Base-by-base conservation (phyloP, 2,329 filamentous ascomycete genomes). In the Botrytis paeoniae region DNA sequence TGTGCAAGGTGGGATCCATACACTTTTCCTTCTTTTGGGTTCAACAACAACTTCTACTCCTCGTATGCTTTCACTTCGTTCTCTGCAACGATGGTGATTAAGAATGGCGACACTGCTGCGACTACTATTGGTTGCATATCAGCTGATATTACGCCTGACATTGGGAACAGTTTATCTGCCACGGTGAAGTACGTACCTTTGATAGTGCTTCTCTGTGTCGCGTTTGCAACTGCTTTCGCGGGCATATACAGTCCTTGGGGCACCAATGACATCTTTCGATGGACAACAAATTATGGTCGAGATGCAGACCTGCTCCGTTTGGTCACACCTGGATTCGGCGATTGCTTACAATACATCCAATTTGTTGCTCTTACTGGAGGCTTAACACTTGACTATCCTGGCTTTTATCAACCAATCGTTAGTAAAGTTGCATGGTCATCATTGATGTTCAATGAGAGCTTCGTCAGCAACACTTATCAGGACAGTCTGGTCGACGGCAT, bases 211-310 rank as follows among this genome's bases (percentile, higher is more conserved):
- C 84, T 95, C 4, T 85, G 95, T 59, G 93, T 97, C 63, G 96
- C 90, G 2, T 82, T 94, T 73, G 94, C 95, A 22, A 97, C 95
- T 10, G 85, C 95, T 51, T 90, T 94, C 76, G 94, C 96, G 4
- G 93, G 90, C 68, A 93, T 97, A 54, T 95, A 90, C 80, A 98
- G 95, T 80, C 96, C 96, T 0, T 99, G 96, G 95, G 96, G 96
- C 32, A 93, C 94, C 1, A 89, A 89, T 12, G 93, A 99, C 80
- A 87, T 95, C 32, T 98, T 98, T 81, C 91, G 93, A 77, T 99
- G 95, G 94, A 94, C 94, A n/a, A 97, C 94, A 80, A 99, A 99
- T 81, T 98, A 97, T 81, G 96, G 96, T 51, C 90, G 95, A 77
- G 96, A 99, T 78, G 93, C 93, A 75, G 96, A 99, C 83, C 85